Base-by-base conservation (phyloP, 441 rosid species). In the Erodium trifolium region DNA sequence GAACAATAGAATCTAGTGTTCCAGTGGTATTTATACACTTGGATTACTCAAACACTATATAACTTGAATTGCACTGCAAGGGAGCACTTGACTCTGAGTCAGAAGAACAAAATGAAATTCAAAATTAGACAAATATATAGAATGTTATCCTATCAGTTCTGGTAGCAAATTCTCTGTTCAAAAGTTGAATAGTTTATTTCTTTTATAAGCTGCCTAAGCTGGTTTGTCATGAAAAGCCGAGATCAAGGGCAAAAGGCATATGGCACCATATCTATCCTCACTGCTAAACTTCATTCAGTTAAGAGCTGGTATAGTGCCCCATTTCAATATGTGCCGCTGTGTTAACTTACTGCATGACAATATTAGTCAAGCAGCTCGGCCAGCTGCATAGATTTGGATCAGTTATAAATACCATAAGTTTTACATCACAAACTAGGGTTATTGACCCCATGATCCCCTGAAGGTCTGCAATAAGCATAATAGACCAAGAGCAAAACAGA, bases 311-410 rank as follows among this genome's bases (percentile, higher is more conserved):
- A 53, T 34, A 16, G 3, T 53, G 60, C 60, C 5, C 60, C 60
- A 53, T 13, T 14, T 53, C 23, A 53, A 23, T 23, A 0, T 23
- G 27, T 23, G 27, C 27, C 27, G 27, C 27, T 23, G 27, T 23
- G 27, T 23, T 53, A 53, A 53, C 19, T 53, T 53, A 53, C 60
- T 53, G 60, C 60, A 53, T 53, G 60, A 14, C 60, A 53, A 53
- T 53, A 53, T 10, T 14, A 53, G 60, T 18, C 60, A 14, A 14
- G 60, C 18, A 53, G 60, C 18, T 14, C 60, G 18, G 60, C 60
- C 60, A 53, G 23, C 60, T 53, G 60, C 60, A 53, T 16, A 53
- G 7, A 5, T 6, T 14, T 16, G 60, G 60, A 12, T 53, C 4
- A 14, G n/a, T 53, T 53, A 14, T 14, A 51, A 51, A 3, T 4